Evolutionary conservation across 768 basidiomycete species (phyloP), one percentile per base, ranked within the genome.

Genomic region (Tylopilus balloui): DNA sequence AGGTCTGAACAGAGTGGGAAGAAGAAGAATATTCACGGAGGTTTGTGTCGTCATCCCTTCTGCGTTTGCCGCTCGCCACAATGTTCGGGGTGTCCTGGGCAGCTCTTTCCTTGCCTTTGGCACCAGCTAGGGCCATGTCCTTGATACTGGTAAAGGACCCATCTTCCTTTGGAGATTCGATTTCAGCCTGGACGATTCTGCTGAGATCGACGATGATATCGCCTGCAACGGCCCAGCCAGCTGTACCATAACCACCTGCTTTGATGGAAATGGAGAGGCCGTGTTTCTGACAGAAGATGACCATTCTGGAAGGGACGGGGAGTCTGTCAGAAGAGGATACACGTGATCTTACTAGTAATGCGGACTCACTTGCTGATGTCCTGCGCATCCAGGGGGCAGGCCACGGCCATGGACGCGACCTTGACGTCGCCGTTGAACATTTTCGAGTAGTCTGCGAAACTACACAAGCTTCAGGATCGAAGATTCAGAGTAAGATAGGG

Each of bases 221-320:
- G 31, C 93, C 93, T 14, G 82, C 83, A 46, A 94, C 79, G 40
- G 89, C 81, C 87, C 91, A 92, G 1, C 91, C 92, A 10, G 85
- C 89, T 1, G 88, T 93, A 6, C 92, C 93, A 62, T 88, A 93
- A 0, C 93, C 93, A 21, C 93, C 93, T 1, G 89, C 87, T 64
- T 91, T 92, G 58, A 92, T 78, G 9, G 89, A 92, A 6, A 86
- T 79, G 10, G 85, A 81, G 3, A 94, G 70, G 0, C 69, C 69
- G 60, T 92, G 75, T 46, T 80, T 79, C n/a, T 64, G 68, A 61
- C 91, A 93, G 66, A 94, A 92, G 12, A 77, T 56, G 49, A 95
- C 67, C 48, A 81, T 73, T 58, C 88, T 91, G 5, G 47, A 50
- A 49, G 27, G 12, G 9, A 6, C 23, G 24, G 17, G n/a, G 42